Base-by-base conservation (phyloP, 2,329 filamentous ascomycete genomes). In the Neofusicoccum laricinum region DNA sequence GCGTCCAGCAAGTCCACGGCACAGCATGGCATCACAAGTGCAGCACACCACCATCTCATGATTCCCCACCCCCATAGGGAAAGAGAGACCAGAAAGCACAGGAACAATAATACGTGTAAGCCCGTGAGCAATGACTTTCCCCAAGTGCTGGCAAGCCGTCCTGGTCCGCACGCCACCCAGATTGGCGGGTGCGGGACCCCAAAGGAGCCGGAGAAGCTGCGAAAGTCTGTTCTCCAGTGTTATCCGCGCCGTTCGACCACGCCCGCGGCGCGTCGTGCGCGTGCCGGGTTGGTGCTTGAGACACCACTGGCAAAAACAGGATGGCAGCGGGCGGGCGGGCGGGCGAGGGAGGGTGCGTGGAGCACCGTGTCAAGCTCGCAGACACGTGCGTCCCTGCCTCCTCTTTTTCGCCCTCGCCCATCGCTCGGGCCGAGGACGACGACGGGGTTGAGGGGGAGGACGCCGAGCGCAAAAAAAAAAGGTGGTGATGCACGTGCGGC, bases 21-120 rank as follows among this genome's bases (percentile, higher is more conserved):
- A 45, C 38, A 34, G 38, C 53, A 58, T 58, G 53, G 53, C 55
- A 46, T 45, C 55, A 46, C 30, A 45, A 34, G n/a, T 32, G 14
- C 43, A 38, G 41, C 55, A 59, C 55, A 59, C 55, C 55, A 46
- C 55, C 55, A 59, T 59, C 55, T 59, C 55, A 59, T 59, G 55
- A 59, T 59, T 45, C 25, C 25, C 8, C 15, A n/a, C 19, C 11
- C 25, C 17, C 30, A 21, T n/a, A 21, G 32, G 21, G 40, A 25
- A 6, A 36, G 32, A n/a, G n/a, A 46, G 15, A n/a, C n/a, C 15
- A 17, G 11, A 14, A 41, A 32, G 32, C 19, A n/a, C 17, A 40
- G 19, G 21, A 43, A 21, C 30, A 36, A 19, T 17, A 32, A 17
- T 14, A 43, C 21, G n/a, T 21, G n/a, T 10, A 17, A 17, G 19